phyloP scores from a whole-genome alignment of 1,284 basidiomycete genomes.

The Ceratobasidium sp. region DNA sequence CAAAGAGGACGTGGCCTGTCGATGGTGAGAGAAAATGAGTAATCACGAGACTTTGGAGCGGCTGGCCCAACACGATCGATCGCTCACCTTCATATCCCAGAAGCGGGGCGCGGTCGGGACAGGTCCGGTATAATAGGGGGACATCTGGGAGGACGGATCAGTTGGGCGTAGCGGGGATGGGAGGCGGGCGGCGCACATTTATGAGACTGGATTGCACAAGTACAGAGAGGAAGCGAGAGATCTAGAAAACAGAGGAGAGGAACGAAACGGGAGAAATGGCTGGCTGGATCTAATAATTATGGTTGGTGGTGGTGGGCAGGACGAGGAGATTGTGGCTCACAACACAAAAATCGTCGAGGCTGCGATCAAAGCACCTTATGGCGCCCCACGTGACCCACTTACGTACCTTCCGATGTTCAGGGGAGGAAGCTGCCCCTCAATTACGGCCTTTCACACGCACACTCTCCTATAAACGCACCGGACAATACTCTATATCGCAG shows the following conservation, averaged over 20 bases:
- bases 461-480: not conserved
- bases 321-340: conserved; percentile 31
- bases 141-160: conserved; percentile 28
- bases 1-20: conserved; percentile 35
- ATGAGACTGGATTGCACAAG: conserved; percentile 39
- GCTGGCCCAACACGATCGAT: conserved; percentile 12
- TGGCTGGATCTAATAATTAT: conserved; percentile 30
- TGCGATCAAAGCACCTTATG: conserved; percentile 39
- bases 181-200: conserved; percentile 25
- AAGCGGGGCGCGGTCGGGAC: conserved; percentile 43
- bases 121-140: conserved; percentile 45
- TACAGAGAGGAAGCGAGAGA: conserved; percentile 40
- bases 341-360: conserved; percentile 39
- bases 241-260: conserved; percentile 43
- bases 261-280: conserved; percentile 35
- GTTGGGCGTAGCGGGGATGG: not conserved
- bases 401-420: conserved; percentile 16
- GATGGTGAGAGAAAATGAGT: conserved; percentile 23
- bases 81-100: conserved; percentile 44
- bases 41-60: conserved; percentile 12
- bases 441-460: conserved; percentile 15
- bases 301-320: conserved; percentile 23
- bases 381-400: conserved; percentile 10
- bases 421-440: conserved; percentile 6
- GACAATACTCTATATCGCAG: not conserved